Percentiles rank a stretch among this genome's conserved stretches.
Conservation (phyloP, 331 rosid genomes). For the Malus hybrid region DNA sequence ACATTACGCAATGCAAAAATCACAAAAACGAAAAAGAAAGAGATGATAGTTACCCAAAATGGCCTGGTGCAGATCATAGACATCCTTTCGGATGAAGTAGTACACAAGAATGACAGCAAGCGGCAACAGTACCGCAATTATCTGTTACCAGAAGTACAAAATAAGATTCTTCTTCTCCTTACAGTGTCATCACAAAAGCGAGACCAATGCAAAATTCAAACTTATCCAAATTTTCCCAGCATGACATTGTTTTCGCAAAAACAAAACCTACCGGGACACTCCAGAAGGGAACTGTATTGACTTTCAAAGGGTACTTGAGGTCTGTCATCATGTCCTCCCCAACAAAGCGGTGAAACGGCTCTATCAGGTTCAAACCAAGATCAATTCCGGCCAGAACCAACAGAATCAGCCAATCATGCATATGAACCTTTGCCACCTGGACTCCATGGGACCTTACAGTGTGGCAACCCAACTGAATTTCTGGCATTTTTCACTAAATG, state of each 20-base stretch:
- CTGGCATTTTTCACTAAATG: conserved; percentile 60
- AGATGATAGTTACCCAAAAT: conserved; percentile 45
- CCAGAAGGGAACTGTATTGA: conserved; percentile 81
- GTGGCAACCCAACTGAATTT: conserved; percentile 47
- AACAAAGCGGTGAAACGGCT: conserved; percentile 87
- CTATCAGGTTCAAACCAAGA: conserved; percentile 45
- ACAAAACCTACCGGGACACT: conserved; percentile 60
- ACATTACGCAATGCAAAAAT: not conserved
- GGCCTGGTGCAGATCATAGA: conserved; percentile 88
- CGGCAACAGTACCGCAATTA: conserved; percentile 62
- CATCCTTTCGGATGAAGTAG: conserved; percentile 62
- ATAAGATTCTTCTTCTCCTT: conserved; percentile 1
- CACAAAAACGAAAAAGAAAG: not conserved
- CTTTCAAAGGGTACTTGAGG: conserved; percentile 67
- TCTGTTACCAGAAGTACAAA: conserved; percentile 33
- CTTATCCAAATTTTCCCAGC: not conserved
- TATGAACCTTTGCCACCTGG: conserved; percentile 48
- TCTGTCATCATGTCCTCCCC: conserved; percentile 77
- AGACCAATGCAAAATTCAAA: not conserved
- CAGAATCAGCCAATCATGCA: conserved; percentile 81
- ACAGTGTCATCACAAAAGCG: not conserved
- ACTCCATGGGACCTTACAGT: conserved; percentile 82
- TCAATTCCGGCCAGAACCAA: conserved; percentile 52
- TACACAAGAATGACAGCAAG: conserved; percentile 42
- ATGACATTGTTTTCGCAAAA: not conserved